phyloP scores from a whole-genome alignment of 139 green algal species.

The Ettlia oleoabundans region DNA sequence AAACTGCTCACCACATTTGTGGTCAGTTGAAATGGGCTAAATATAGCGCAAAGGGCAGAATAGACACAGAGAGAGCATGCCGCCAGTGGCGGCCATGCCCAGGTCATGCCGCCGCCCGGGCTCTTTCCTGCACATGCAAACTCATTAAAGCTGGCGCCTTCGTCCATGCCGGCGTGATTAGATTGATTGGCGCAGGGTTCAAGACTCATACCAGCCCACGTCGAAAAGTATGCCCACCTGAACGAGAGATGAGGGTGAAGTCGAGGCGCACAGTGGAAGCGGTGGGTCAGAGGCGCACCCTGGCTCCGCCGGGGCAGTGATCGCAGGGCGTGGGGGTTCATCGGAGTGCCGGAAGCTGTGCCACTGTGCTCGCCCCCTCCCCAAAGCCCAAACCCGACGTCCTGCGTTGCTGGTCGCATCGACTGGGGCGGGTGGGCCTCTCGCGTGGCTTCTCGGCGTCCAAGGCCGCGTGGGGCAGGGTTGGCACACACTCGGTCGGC shows the following conservation, averaged over 20 bases:
- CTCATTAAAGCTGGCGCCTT: no score
- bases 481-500: background rate
- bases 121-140: no score
- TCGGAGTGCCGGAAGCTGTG: background rate
- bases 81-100: no score
- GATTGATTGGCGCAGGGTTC: background rate
- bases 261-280: conserved; percentile 20
- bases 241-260: conserved; percentile 16
- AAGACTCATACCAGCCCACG: background rate
- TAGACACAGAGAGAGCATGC: no score
- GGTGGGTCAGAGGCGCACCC: background rate
- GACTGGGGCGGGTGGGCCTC: no score
- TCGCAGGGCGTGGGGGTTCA: background rate
- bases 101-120: no score
- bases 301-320: background rate
- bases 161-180: background rate
- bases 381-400: no score
- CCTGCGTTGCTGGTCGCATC: background rate
- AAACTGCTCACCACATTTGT: no score
- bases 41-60: no score
- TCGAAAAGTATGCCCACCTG: background rate
- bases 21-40: no score
- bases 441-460: background rate
- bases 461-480: background rate
- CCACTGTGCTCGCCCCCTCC: background rate